Conservation (phyloP, 495 filamentous ascomycete genomes). For the Neurospora discreta region DNA sequence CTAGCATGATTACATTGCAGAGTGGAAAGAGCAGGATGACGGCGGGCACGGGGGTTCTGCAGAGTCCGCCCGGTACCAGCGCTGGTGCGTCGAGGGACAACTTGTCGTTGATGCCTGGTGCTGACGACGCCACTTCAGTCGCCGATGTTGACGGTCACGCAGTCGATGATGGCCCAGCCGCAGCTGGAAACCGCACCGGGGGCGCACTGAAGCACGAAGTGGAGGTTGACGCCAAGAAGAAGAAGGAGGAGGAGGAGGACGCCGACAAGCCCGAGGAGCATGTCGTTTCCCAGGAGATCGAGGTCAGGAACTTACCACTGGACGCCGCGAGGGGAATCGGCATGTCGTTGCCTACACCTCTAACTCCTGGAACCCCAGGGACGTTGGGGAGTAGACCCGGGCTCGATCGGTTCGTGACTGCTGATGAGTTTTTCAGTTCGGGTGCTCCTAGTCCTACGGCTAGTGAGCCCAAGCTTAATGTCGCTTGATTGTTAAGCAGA, state of each 20-base stretch:
- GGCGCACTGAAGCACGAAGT: not conserved
- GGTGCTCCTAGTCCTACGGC: not conserved
- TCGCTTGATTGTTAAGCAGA: not conserved
- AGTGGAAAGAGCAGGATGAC: not conserved
- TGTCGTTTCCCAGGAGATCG: not conserved
- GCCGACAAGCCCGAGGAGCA: too few relatives aligned
- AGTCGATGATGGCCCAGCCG: not conserved
- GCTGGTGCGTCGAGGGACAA: not conserved
- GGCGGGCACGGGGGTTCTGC: not conserved
- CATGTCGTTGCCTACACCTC: slow-evolving; percentile 5
- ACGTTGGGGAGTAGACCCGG: slow-evolving; percentile 15
- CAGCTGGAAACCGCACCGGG: not conserved
- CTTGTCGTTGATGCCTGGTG: not conserved
- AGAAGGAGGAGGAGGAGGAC: too few relatives aligned
- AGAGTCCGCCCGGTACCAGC: slow-evolving; percentile 19
- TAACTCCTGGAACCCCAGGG: not conserved
- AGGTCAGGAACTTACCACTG: not conserved
- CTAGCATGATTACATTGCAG: slow-evolving; percentile 42
- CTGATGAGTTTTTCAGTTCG: slow-evolving; percentile 18
- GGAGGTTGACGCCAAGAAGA: not conserved
- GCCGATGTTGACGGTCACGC: not conserved
- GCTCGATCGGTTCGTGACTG: slow-evolving; percentile 34
- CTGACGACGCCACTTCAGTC: slow-evolving; percentile 5
- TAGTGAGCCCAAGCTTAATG: not conserved
- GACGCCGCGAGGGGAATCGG: not conserved